Evolutionary conservation across 2,329 filamentous ascomycete species (phyloP).

Genomic region (Metarhizium sp.): DNA sequence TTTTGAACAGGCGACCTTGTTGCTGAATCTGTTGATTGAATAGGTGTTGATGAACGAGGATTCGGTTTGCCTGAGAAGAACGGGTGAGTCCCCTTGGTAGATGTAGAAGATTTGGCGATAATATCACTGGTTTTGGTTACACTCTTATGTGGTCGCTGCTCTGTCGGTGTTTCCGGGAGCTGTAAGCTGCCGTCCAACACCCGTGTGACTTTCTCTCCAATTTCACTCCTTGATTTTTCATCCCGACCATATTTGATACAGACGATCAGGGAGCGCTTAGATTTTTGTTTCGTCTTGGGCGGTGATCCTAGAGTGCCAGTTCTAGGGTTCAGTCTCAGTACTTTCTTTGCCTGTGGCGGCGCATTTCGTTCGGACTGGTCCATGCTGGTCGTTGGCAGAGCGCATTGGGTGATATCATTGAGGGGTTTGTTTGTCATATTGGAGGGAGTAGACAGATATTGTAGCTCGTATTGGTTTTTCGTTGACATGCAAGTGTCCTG

Average conservation of each 20-base stretch:
- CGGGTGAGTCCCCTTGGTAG: constrained; percentile 27
- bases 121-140: neutral
- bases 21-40: constrained; percentile 10
- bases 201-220: constrained; percentile 53
- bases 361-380: neutral
- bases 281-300: constrained; percentile 39
- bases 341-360: constrained; percentile 25
- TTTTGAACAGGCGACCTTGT: constrained; percentile 19
- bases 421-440: neutral
- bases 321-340: constrained; percentile 47
- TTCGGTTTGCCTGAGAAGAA: constrained; percentile 31
- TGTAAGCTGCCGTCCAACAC: constrained; percentile 39
- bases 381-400: neutral
- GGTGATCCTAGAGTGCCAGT: constrained; percentile 56
- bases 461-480: neutral
- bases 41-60: constrained; percentile 11
- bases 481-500: neutral
- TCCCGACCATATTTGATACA: constrained; percentile 51
- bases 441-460: neutral
- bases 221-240: constrained; percentile 28
- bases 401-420: neutral
- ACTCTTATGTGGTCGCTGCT: neutral
- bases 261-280: constrained; percentile 33
- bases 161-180: constrained; percentile 14
- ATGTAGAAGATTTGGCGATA: constrained; percentile 12